Base-by-base conservation (phyloP, 2,329 filamentous ascomycete species). In the Trichoderma atrobrunneum region DNA sequence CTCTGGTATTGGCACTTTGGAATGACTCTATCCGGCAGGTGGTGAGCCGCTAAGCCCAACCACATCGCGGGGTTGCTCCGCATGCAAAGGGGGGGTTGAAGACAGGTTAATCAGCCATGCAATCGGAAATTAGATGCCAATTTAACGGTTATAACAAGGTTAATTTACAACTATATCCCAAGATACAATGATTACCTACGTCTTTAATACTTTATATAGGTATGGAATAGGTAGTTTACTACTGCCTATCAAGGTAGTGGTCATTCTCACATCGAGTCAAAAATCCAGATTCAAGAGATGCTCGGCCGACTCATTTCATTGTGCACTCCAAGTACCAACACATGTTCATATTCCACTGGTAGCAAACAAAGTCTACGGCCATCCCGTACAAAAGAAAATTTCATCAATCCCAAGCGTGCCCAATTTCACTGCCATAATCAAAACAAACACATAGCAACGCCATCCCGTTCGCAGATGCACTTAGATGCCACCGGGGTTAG, bases 401-500 rank as follows among this genome's bases (percentile, higher is more conserved):
- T 69, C 70, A 61, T 73, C 72, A 64, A 51, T 72, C 39, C 56
- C 62, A 39, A 65, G 72, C 61, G 28, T 71, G 64, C 59, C 72
- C 70, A 73, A 69, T 70, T 54, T 59, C 71, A 72, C 43, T 66
- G 61, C 72, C 68, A 36, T 71, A 71, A 70, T 62, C 54, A 71
- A 67, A 73, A 73, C 30, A 65, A 54, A 73, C 72, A 43, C 67
- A 73, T 77, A 79, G 76, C 75, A 79, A 78, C 79, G 78, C 79
- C 79, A 70, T 78, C 77, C 79, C 75, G 69, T 77, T 74, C 78
- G 72, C 76, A 80, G 75, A 81, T 78, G 79, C 78, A 80, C 78
- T 75, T 77, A 74, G 74, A 72, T 72, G 74, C 74, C 43, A 32
- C 57, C 48, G 59, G 67, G 39, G 39, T 24, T 21, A 26, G 57